Percentiles rank a stretch among this genome's conserved stretches.
Evolutionary conservation across 805 yeast species (phyloP).

Genomic region (Geotrichum ghanense): DNA sequence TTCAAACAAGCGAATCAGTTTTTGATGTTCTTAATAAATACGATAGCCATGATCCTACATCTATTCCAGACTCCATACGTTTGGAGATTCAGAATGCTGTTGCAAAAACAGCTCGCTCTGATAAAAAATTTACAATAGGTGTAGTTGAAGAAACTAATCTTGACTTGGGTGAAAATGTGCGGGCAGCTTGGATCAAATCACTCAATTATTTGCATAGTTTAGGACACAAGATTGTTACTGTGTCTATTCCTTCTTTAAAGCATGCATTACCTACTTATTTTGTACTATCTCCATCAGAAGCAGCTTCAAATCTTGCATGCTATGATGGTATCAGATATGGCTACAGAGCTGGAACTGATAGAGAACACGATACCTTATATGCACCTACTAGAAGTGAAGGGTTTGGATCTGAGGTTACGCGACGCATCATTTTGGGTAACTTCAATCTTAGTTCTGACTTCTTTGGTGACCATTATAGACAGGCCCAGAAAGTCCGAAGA

Average conservation of each 20-base stretch:
- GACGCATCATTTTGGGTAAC: constrained; percentile 77
- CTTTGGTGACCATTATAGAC: constrained; percentile 56
- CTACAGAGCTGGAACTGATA: constrained; percentile 29
- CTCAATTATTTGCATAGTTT: constrained; percentile 32
- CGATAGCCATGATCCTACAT: constrained; percentile 77
- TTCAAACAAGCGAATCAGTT: constrained; percentile 35
- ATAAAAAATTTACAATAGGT: constrained; percentile 44
- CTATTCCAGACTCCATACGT: constrained; percentile 18
- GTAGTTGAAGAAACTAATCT: constrained; percentile 58
- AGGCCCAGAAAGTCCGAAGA: constrained; percentile 60
- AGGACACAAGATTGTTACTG: constrained; percentile 46
- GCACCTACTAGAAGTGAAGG: constrained; percentile 50
- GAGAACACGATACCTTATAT: constrained; percentile 28
- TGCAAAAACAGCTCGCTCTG: background rate
- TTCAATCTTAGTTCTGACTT: constrained; percentile 74
- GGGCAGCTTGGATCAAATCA: constrained; percentile 35
- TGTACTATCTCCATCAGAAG: constrained; percentile 85
- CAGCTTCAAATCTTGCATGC: constrained; percentile 80
- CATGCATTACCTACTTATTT: constrained; percentile 70
- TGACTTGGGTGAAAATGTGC: constrained; percentile 39
- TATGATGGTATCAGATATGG: constrained; percentile 91
- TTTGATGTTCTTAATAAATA: constrained; percentile 43
- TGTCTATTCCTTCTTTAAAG: constrained; percentile 61
- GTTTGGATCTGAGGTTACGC: constrained; percentile 75
- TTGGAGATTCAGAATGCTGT: background rate